Base-by-base conservation (phyloP, 2,329 filamentous ascomycete species). In the Trichoderma koningiopsis region DNA sequence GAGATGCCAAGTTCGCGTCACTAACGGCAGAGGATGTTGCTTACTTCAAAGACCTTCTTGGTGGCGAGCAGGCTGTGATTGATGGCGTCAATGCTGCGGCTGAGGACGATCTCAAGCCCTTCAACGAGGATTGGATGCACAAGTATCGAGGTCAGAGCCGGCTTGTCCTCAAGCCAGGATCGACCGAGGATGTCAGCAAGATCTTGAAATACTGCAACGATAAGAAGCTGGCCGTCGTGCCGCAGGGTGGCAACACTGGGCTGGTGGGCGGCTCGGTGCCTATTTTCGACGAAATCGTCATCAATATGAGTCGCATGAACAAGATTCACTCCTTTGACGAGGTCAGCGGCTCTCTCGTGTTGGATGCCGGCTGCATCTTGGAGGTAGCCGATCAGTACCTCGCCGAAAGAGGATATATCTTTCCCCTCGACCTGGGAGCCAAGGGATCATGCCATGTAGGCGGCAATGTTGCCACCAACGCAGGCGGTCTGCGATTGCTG, bases 51-150 rank as follows among this genome's bases (percentile, higher is more conserved):
- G 83, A 88, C 24, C 82, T 97, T n/a, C 86, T 99, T 40, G 92
- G 93, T 68, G 86, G 87, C 60, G 88, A 91, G 43, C 62, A 57
- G 43, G 94, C 93, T 2, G 85, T 97, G 63, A 88, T 98, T 71
- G 94, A 97, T 78, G 93, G 93, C 62, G 86, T 97, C 67, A 52
- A 47, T 7, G 92, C 89, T 4, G 72, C 72, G 31, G 89, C 82
- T 35, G 67, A 40, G 16, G 92, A 92, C 75, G 96, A 98, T 77
- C 86, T 98, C 73, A 93, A 96, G 78, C 88, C 92, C 8, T 99
- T 94, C 86, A 99, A 99, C 81, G 89, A 90, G 78, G 96, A 99
- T 82, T 99, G 96, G 96, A 97, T 99, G 94, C 91, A 92, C 81
- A 99, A 99, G 83, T 99, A 97, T 83, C 90, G 92, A 71, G 96